Evolutionary conservation across 1,139 yeast genomes (phyloP).

Genomic region (Blastobotrys petasosporus): DNA sequence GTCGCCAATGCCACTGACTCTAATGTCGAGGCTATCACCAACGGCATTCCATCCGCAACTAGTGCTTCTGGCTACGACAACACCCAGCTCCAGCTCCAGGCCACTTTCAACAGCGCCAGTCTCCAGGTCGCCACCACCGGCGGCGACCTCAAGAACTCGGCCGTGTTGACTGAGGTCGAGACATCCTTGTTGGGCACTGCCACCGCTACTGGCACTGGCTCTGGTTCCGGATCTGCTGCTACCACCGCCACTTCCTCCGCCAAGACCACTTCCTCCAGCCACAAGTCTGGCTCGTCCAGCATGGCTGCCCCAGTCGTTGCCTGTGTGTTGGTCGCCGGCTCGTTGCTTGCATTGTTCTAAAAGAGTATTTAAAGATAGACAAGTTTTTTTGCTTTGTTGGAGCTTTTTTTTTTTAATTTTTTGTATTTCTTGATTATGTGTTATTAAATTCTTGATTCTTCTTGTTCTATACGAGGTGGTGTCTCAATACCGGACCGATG

Average conservation of each 20-base stretch:
- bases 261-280: not conserved
- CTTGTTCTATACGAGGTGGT: not conserved
- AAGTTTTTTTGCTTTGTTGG: not conserved
- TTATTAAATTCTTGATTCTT: not conserved
- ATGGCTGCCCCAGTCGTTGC: slow-evolving; percentile 1
- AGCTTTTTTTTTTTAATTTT: slow-evolving; percentile 2
- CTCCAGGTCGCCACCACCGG: slow-evolving; percentile 1
- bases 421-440: not conserved
- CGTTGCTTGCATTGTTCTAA: slow-evolving; percentile 1
- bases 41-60: slow-evolving; percentile 28
- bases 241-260: slow-evolving; percentile 1
- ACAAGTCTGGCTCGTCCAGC: not conserved
- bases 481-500: no score
- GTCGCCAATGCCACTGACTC: slow-evolving; percentile 20
- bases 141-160: not conserved
- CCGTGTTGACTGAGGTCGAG: slow-evolving; percentile 1
- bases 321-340: not conserved
- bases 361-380: not conserved
- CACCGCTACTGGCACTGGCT: slow-evolving; percentile 1
- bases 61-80: slow-evolving; percentile 24
- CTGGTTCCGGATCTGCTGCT: not conserved
- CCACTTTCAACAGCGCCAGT: slow-evolving; percentile 5
- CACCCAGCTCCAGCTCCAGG: slow-evolving; percentile 13
- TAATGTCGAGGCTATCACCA: slow-evolving; percentile 23
- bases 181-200: not conserved